Base-by-base conservation (phyloP, 1,284 basidiomycete species). In the Leccinum pachyderme region DNA sequence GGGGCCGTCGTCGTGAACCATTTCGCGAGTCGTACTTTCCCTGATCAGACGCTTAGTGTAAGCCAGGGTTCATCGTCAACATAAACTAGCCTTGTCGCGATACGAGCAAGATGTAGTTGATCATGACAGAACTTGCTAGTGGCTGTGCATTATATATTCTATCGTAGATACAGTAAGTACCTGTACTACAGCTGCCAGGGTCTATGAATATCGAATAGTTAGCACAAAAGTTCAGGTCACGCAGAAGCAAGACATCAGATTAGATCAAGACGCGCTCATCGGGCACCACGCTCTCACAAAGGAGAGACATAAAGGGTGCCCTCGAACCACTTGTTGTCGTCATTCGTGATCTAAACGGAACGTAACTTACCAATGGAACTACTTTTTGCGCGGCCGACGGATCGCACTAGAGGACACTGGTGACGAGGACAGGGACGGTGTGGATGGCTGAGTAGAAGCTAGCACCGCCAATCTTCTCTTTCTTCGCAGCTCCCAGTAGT, bases 1-100 rank as follows among this genome's bases (percentile, higher is more conserved):
- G 93, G 89, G 22, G 92, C 83, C 79, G 98, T 87, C 1, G 97
- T 99, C 46, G 91, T 89, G 74, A 96, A 99, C 97, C 97, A 99
- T 82, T 99, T 99, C 25, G 95, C 90, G 47, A 99, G 84, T 59
- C 97, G 88, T 55, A 99, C 93, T 81, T 99, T 99, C 64, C 96
- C 96, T 95, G 69, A 33, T 51, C 28, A 54, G 15, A 52, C 13
- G 15, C 29, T 43, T 22, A 51, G 47, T 35, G 47, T 67, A 46
- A 67, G 62, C 56, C 7, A 18, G 33, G 24, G 28, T 41, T 47
- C 32, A 39, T 50, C 8, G 49, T 41, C 29, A 39, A 22, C 50
- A 35, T 18, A n/a, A 33, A 77, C 82, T 64, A 61, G 84, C 92
- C 93, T 85, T 98, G 95, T 55, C 94, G 85, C 47, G 94, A 96